Evolutionary conservation across 2,329 filamentous ascomycete genomes (phyloP), one percentile per base, ranked within the genome.

Genomic region (Zymoseptoria brevis): DNA sequence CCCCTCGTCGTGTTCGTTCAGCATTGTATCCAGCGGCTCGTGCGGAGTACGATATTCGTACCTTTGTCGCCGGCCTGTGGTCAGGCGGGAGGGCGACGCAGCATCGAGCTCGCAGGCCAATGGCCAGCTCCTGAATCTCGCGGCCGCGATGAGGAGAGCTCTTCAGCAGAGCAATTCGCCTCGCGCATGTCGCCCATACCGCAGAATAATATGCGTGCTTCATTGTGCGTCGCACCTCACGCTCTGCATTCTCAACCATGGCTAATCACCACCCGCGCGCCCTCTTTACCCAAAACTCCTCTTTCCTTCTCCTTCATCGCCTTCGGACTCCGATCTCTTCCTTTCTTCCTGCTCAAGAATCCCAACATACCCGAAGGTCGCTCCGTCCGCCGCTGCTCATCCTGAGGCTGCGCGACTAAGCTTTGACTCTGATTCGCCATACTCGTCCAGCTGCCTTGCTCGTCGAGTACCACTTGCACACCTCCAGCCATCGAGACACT

Each of bases 201-300:
- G 13, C 3, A 45, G 35, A 11, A 13, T 16, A n/a, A 16, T n/a
- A 45, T 45, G 35, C 35, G 35, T 45, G 35, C 5, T 45, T n/a
- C 13, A 16, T 7, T n/a, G 13, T 45, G 35, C 11, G 9, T 45
- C 35, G 35, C 35, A 45, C 13, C 16, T n/a, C 13, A 45, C 35
- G 35, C 35, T 45, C 35, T 41, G 35, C 19, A 21, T n/a, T n/a
- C 19, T 63, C 59, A 66, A 19, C 64, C 64, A 59, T 64, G 62
- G 53, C 60, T 65, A 49, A 80, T 77, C 56, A 80, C 74, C 55
- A 80, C 78, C 66, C 94, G 82, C 9, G 94, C 92, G 16, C 94
- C 94, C 73, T 97, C 92, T 72, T 97, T 97, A 59, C 94, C 94
- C 60, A 99, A 72, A 7, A 99, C 92, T 60, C 94, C 94, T 57